Conservation (phyloP, 2,329 filamentous ascomycete genomes). For the Elsinoe perseae region DNA sequence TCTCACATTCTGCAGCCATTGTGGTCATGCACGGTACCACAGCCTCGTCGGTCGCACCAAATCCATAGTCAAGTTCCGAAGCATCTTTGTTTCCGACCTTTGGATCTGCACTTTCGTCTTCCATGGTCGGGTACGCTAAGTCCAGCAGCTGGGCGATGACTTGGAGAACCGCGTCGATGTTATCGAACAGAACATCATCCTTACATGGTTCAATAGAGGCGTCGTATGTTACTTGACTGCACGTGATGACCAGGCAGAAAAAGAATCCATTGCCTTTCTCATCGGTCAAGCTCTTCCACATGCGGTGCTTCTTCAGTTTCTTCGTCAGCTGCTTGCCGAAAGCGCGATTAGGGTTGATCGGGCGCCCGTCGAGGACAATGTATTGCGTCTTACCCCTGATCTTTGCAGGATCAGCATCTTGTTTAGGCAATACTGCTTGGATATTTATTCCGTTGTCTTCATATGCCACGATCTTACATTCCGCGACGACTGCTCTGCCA, state of each 20-base stretch:
- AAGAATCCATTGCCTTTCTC: constrained; percentile 46
- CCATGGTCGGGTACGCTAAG: constrained; percentile 27
- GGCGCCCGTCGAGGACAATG: constrained; percentile 61
- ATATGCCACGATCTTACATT: constrained; percentile 43
- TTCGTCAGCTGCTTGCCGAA: constrained; percentile 52
- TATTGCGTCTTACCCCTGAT: constrained; percentile 44
- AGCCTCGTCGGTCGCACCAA: background rate
- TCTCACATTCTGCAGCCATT: background rate
- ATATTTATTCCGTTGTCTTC: constrained; percentile 40
- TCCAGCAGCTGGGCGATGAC: constrained; percentile 40
- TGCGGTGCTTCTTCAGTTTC: constrained; percentile 43
- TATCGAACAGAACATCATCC: constrained; percentile 60
- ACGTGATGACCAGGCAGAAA: constrained; percentile 56
- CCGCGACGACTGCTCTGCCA: constrained; percentile 48
- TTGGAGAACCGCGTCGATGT: constrained; percentile 43
- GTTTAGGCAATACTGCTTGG: constrained; percentile 52
- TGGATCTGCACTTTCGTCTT: background rate
- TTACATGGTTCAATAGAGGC: constrained; percentile 64
- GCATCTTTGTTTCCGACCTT: background rate
- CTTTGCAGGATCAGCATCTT: constrained; percentile 37
- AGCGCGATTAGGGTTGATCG: constrained; percentile 49
- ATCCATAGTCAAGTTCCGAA: background rate
- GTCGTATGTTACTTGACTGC: constrained; percentile 58
- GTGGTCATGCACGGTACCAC: background rate
- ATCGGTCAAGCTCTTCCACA: constrained; percentile 31